phyloP scores from a whole-genome alignment of 768 basidiomycete genomes.

The Sarcodon aspratus region DNA sequence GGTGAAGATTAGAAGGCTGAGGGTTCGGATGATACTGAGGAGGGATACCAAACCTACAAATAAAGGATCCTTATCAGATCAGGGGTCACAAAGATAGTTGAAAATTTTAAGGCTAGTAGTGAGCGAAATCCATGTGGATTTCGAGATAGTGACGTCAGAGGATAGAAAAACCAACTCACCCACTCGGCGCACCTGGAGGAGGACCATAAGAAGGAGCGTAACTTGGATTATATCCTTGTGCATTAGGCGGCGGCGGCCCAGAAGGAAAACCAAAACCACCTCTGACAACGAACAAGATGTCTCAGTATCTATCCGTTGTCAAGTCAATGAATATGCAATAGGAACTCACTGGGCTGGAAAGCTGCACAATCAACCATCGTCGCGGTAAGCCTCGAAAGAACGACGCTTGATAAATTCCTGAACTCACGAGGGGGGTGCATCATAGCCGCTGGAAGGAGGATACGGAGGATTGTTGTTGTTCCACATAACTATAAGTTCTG shows the following conservation, averaged over 20 bases:
- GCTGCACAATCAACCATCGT: background rate
- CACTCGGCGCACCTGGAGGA: slow-evolving; percentile 6
- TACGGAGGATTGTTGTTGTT: slow-evolving; percentile 1
- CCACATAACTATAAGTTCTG: background rate
- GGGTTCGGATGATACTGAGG: background rate
- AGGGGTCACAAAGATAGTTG: background rate
- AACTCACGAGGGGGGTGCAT: background rate
- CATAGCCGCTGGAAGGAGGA: slow-evolving; percentile 1
- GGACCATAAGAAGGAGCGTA: slow-evolving; percentile 11
- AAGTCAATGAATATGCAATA: background rate
- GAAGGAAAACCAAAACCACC: slow-evolving; percentile 5
- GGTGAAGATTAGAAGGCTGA: slow-evolving; percentile 1
- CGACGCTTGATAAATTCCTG: background rate
- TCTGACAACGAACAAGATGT: slow-evolving; percentile 1
- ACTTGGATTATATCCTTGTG: slow-evolving; percentile 10
- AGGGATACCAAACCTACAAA: background rate
- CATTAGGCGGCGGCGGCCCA: slow-evolving; percentile 1
- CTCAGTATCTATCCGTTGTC: background rate
- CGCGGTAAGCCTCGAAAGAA: background rate
- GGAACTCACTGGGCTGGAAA: background rate
- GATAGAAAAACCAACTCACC: slow-evolving; percentile 10
- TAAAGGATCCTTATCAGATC: background rate
- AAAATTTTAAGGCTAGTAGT: background rate
- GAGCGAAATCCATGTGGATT: background rate
- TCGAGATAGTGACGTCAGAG: slow-evolving; percentile 3